Conservation (phyloP, 1,284 basidiomycete species). For the Boletus semigastroideus region DNA sequence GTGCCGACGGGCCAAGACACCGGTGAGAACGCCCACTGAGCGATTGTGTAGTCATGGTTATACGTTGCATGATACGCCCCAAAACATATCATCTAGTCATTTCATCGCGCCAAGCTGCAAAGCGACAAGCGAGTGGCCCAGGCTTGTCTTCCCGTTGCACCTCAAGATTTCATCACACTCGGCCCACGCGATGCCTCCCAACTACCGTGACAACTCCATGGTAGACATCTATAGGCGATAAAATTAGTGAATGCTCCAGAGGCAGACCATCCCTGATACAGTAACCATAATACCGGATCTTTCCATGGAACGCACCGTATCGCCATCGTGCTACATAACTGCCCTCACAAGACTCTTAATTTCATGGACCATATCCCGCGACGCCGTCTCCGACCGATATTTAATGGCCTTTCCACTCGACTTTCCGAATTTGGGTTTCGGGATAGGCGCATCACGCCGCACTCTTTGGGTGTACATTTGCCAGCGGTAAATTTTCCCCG, state of each 20-base stretch:
- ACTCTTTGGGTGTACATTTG: background rate
- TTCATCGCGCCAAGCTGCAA: background rate
- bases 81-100: background rate
- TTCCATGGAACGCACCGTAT: conserved; percentile 19
- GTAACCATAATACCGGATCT: conserved; percentile 15
- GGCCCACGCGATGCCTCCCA: background rate
- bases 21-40: conserved; percentile 1
- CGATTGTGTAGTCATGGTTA: conserved; percentile 22
- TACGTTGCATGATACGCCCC: conserved; percentile 7
- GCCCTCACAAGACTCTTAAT: conserved; percentile 10
- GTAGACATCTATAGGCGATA: background rate
- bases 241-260: background rate
- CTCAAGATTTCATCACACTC: background rate
- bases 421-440: background rate
- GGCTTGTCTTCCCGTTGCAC: background rate
- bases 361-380: background rate
- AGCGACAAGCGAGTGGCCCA: background rate
- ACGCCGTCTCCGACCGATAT: conserved; percentile 3
- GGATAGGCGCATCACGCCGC: background rate
- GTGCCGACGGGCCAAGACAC: background rate
- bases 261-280: conserved; percentile 1
- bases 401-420: background rate
- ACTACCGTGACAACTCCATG: too few species aligned
- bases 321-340: background rate
- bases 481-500: background rate